A percentile compares a stretch with the other conserved stretches of the same genome.
Conservation (phyloP, 2,329 filamentous ascomycete species). For the Fusarium sp. region DNA sequence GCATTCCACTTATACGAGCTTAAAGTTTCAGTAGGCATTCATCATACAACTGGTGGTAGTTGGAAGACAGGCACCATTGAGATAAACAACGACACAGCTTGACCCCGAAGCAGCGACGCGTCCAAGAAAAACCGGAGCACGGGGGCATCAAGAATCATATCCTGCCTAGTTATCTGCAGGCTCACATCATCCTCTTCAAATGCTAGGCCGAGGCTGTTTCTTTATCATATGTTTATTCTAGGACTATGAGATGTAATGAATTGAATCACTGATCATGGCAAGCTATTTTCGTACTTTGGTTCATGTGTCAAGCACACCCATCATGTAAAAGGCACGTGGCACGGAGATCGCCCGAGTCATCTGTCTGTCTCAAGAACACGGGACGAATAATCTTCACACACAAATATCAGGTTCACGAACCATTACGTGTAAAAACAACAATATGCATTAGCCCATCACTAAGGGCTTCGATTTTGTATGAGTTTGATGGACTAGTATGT, state of each 20-base stretch:
- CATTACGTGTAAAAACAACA: not conserved
- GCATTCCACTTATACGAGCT: constrained; percentile 12
- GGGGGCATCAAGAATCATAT: not conserved
- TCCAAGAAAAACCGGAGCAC: too few species aligned
- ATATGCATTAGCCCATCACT: constrained; percentile 13
- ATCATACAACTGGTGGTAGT: not conserved
- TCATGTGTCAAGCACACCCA: constrained; percentile 7
- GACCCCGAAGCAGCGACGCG: too few species aligned
- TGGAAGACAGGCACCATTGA: too few species aligned
- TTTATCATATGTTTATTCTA: constrained; percentile 8
- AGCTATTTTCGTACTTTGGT: not conserved
- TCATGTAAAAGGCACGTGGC: constrained; percentile 17
- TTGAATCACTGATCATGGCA: not conserved
- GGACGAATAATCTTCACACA: not conserved
- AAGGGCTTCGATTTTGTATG: constrained; percentile 21
- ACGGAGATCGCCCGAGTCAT: constrained; percentile 18
- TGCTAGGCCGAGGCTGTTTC: not conserved
- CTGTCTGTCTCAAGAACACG: constrained; percentile 10
- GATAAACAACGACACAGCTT: too few species aligned
- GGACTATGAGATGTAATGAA: not conserved
- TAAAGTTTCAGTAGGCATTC: not conserved
- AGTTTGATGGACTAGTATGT: constrained; percentile 30
- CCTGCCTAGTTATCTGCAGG: too few species aligned
- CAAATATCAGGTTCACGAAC: not conserved
- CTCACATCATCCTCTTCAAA: not conserved